These are phyloP conservation scores for Pelargonium cotyledonis DNA, from an alignment of 441 rosid species.

Conservation along the genomic window DNA sequence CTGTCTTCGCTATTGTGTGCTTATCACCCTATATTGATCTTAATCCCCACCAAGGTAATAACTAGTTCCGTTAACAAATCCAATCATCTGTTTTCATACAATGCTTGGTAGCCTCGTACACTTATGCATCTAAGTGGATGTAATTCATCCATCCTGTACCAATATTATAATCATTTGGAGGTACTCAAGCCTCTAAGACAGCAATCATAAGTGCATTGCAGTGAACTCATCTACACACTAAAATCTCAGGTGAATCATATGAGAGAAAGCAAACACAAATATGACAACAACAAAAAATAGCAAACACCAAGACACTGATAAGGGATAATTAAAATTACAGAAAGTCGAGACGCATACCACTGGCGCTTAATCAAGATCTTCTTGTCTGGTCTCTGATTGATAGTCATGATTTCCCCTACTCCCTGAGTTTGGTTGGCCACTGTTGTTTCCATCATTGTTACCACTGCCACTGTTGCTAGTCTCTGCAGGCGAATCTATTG, in stretches of 20 bases:
- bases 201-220: neutral
- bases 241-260: neutral
- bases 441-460: conserved; percentile 19
- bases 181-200: neutral
- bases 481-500: conserved; percentile 25
- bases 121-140: no score
- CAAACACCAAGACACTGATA: neutral
- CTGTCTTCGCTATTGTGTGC: neutral
- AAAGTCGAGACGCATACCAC: conserved; percentile 15
- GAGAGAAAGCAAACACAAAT: neutral
- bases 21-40: neutral
- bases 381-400: conserved; percentile 31
- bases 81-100: neutral
- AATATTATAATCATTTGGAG: no score
- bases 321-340: neutral
- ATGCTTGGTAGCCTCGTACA: neutral
- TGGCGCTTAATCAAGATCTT: conserved; percentile 42
- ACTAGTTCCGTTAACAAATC: neutral
- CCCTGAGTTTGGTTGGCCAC: conserved; percentile 31
- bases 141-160: neutral
- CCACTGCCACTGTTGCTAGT: conserved; percentile 24
- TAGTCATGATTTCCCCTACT: conserved; percentile 9
- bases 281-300: neutral
- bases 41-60: neutral
- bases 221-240: neutral